phyloP scores from a whole-genome alignment of 306 rosid genomes.

The Acacia confusa region DNA sequence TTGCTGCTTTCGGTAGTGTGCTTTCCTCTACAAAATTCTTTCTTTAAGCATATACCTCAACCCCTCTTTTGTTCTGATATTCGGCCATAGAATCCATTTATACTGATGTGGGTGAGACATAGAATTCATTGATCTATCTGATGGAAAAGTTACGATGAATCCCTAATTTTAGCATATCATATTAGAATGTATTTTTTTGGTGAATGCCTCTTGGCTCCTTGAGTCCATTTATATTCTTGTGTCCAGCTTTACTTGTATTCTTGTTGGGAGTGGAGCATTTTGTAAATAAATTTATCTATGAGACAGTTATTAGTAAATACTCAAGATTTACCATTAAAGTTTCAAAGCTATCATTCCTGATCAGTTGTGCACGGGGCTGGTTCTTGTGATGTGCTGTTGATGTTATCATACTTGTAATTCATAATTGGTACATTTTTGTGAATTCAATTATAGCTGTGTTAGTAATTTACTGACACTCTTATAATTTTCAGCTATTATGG shows the following conservation, averaged over 20 bases:
- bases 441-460: constrained; percentile 21
- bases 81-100: background rate
- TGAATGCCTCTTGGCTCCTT: constrained; percentile 1
- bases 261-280: constrained; percentile 23
- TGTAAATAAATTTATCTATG: background rate
- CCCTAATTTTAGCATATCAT: background rate
- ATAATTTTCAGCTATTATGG: constrained; percentile 87
- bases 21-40: background rate
- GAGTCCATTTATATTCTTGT: no score
- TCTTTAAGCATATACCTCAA: background rate
- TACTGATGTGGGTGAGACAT: background rate
- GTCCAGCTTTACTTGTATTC: background rate
- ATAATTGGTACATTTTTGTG: constrained; percentile 16
- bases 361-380: constrained; percentile 8
- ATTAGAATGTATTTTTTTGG: background rate
- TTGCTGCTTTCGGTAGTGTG: background rate
- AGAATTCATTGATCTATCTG: background rate
- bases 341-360: constrained; percentile 10
- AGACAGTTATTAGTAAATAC: constrained; percentile 3
- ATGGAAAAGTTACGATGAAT: background rate
- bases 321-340: background rate
- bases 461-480: constrained; percentile 26
- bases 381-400: constrained; percentile 8
- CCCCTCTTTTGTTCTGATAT: background rate
- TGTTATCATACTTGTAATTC: constrained; percentile 5